Conservation (phyloP, 352 stramenopile genomes). For the Phytophthora ohioensis region DNA sequence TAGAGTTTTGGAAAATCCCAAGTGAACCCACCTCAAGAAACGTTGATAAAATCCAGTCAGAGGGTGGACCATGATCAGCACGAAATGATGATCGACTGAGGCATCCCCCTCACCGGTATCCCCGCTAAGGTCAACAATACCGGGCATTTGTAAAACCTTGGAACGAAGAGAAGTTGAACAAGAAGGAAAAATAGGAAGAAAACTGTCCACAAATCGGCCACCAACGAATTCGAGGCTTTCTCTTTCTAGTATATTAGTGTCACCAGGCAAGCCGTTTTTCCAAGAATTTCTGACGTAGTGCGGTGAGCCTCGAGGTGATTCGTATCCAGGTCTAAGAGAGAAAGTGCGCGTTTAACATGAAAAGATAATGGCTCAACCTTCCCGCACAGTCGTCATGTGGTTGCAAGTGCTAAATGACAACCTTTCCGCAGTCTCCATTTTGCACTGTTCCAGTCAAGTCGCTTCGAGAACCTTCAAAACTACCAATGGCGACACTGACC, state of each 20-base stretch:
- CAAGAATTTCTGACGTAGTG: neutral
- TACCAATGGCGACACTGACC: constrained; percentile 9
- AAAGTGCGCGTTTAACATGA: constrained; percentile 3
- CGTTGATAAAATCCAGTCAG: neutral
- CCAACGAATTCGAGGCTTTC: neutral
- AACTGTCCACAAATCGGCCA: constrained; percentile 2
- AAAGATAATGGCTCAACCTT: neutral
- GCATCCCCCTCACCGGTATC: neutral
- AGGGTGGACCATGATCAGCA: neutral
- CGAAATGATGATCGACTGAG: neutral
- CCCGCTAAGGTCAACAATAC: constrained; percentile 15
- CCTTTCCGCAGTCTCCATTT: constrained; percentile 10
- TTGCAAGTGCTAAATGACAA: neutral
- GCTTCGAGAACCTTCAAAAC: neutral
- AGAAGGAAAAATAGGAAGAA: neutral
- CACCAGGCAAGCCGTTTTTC: constrained; percentile 1
- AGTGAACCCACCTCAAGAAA: neutral
- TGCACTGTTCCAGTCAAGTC: constrained; percentile 7
- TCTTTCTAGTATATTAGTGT: neutral
- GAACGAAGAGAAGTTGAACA: constrained; percentile 8
- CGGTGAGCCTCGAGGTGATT: neutral
- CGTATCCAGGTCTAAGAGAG: constrained; percentile 9
- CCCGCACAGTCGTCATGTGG: neutral
- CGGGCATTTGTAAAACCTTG: neutral
- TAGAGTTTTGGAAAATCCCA: too few species aligned